phyloP scores from a whole-genome alignment of 2,329 filamentous ascomycete genomes.

The Xylariaceae sp. region DNA sequence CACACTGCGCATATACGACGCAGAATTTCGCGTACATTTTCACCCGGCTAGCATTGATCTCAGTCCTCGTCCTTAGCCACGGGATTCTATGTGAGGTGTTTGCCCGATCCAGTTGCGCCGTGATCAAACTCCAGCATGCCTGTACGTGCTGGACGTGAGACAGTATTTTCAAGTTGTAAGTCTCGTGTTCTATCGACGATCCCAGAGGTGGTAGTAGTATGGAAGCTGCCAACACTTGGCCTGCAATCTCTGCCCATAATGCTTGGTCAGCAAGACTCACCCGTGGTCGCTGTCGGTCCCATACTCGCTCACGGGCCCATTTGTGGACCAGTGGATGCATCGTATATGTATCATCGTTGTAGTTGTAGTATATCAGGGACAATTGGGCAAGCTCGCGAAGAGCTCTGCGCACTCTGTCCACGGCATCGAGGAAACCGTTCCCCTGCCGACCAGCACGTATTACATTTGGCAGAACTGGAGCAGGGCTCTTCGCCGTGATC shows the following conservation, averaged over 20 bases:
- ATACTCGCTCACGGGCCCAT: too few relatives aligned
- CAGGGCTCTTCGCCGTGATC: not conserved
- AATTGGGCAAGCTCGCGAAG: constrained; percentile 4
- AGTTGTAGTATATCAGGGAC: constrained; percentile 4
- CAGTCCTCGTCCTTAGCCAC: not conserved
- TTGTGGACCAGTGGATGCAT: constrained; percentile 8
- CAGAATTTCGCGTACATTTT: constrained; percentile 7
- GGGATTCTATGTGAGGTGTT: not conserved
- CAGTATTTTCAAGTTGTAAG: not conserved
- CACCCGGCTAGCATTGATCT: not conserved
- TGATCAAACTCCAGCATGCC: not conserved
- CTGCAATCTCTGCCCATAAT: constrained; percentile 7
- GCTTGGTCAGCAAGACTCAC: constrained; percentile 6
- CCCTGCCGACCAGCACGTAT: not conserved
- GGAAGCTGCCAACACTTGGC: constrained; percentile 1
- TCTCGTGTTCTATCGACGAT: not conserved
- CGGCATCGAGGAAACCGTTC: not conserved
- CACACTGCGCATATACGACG: constrained; percentile 6
- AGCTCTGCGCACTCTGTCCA: constrained; percentile 1
- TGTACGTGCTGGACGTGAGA: constrained; percentile 4
- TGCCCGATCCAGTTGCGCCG: too few relatives aligned
- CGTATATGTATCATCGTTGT: not conserved
- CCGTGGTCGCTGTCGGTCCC: constrained; percentile 3
- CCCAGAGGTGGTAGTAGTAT: constrained; percentile 6
- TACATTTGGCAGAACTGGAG: not conserved